Percentiles rank a stretch among this genome's conserved stretches.
These are phyloP conservation scores for Aspergillus tamarii DNA, from an alignment of 2,329 filamentous ascomycete genomes.

Conservation along the genomic window DNA sequence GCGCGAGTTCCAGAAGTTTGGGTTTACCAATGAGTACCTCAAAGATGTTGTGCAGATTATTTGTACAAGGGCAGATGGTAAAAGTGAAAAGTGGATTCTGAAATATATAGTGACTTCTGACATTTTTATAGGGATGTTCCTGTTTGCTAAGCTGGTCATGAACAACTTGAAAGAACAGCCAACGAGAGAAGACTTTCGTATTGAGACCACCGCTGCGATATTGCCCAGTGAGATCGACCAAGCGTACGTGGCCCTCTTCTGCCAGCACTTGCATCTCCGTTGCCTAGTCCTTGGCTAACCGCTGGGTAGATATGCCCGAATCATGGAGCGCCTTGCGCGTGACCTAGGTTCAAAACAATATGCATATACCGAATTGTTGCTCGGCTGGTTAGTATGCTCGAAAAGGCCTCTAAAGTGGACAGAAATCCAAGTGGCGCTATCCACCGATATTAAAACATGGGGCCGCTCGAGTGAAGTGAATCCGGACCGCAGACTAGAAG, in stretches of 20 bases:
- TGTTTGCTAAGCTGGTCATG: slow-evolving; percentile 14
- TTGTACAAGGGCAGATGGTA: slow-evolving; percentile 12
- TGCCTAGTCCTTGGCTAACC: background rate
- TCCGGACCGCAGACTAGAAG: slow-evolving; percentile 1
- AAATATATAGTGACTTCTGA: background rate
- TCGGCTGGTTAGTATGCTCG: background rate
- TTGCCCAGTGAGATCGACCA: slow-evolving; percentile 5
- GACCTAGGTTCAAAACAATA: background rate
- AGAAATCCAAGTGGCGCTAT: slow-evolving; percentile 10
- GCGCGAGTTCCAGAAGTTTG: slow-evolving; percentile 8
- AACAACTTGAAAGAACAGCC: slow-evolving; percentile 10
- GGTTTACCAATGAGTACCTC: background rate
- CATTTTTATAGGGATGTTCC: slow-evolving; percentile 11
- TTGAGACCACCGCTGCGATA: slow-evolving; percentile 4
- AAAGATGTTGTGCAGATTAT: slow-evolving; percentile 1
- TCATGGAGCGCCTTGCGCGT: slow-evolving; percentile 12
- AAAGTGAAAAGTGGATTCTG: background rate
- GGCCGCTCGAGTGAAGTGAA: background rate
- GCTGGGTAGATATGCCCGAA: slow-evolving; percentile 10
- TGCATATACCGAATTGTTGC: slow-evolving; percentile 7
- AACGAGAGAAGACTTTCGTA: background rate
- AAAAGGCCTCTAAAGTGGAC: slow-evolving; percentile 12
- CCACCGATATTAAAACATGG: slow-evolving; percentile 3
- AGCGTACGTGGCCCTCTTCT: background rate
- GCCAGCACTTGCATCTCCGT: background rate